Percentiles rank a stretch among this genome's conserved stretches.
phyloP scores from a whole-genome alignment of 176 grass and related monocot genomes.

The Puya raimondii region DNA sequence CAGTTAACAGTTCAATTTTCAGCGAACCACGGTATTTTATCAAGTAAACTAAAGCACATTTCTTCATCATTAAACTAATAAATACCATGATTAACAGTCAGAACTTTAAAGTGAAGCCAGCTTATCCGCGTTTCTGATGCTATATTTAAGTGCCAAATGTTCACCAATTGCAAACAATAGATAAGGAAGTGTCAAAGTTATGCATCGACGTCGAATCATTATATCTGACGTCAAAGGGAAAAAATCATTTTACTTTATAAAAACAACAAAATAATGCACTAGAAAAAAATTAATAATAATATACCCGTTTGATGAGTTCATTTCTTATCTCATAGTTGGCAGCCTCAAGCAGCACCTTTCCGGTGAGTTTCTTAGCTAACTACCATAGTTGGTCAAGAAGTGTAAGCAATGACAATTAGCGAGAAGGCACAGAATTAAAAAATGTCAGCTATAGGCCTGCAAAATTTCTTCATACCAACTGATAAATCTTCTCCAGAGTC shows the following conservation, averaged over 20 bases:
- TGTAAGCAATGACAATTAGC: conserved; percentile 13
- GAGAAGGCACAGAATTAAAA: conserved; percentile 10
- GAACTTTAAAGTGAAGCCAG: too few species aligned
- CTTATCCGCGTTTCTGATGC: too few species aligned
- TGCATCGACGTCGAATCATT: not conserved
- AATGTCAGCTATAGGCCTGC: not conserved
- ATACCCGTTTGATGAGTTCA: conserved; percentile 84
- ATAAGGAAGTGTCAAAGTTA: too few species aligned
- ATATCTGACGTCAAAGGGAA: not conserved
- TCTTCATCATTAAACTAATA: too few species aligned
- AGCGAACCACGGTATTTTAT: not conserved
- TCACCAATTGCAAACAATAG: too few species aligned
- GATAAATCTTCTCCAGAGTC: conserved; percentile 65
- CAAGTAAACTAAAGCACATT: too few species aligned
- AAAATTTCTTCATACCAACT: conserved; percentile 44
- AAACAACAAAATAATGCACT: not conserved
- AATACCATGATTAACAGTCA: too few species aligned
- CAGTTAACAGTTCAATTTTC: not conserved
- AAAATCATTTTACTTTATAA: not conserved
- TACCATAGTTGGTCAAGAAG: conserved; percentile 36
- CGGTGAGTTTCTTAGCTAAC: conserved; percentile 79
- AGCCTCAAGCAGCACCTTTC: conserved; percentile 65
- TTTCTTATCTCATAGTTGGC: conserved; percentile 95
- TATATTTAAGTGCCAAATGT: too few species aligned
- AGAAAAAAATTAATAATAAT: not conserved